Base-by-base conservation (phyloP, 352 stramenopile species). In the Globisporangium carolinianum region DNA sequence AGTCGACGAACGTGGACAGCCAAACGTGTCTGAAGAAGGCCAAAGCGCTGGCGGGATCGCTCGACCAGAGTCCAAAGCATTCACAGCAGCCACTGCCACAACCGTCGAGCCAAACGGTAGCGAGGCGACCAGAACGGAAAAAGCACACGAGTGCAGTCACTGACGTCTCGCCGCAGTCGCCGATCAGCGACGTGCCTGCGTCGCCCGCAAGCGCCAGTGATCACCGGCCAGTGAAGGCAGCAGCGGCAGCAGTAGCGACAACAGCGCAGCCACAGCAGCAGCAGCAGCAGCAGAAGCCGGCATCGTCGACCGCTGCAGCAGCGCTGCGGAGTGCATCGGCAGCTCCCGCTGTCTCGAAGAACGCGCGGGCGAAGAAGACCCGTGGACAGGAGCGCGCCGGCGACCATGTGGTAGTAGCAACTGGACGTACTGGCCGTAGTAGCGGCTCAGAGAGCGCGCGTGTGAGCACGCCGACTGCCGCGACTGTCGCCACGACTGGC, bases 71-170 rank as follows among this genome's bases (percentile, higher is more conserved):
- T 63, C 61, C 35, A 17, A 62, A 66, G 58, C 24, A 32, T 1
- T 2, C 24, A 32, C 24, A 32, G 24, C 24, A 32, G 24, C 24
- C 2, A 32, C 24, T 3, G 24, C 24, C 24, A 32, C 24, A 32
- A 32, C 24, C 1, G 24, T 32, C 24, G 24, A 49, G 18, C 7
- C 43, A 42, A 64, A 66, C 32, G 17, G 55, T 46, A 57, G 6
- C 17, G 9, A 76, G 65, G 46, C 50, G 24, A 63, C 61, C 57
- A 17, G 60, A 65, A 2, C 60, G 60, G 47, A 60, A 65, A 39
- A 56, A 59, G 18, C 52, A 55, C 4, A 36, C 24, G 24, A 32
- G 39, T 8, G 14, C 15, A 3, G 7, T 58, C 3, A 10, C 47
- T 12, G 47, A 64, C 7, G 24, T 41, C 6, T 51, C 51, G 3